Conservation (phyloP, 2,329 filamentous ascomycete genomes). For the Pseudocercospora ulei region DNA sequence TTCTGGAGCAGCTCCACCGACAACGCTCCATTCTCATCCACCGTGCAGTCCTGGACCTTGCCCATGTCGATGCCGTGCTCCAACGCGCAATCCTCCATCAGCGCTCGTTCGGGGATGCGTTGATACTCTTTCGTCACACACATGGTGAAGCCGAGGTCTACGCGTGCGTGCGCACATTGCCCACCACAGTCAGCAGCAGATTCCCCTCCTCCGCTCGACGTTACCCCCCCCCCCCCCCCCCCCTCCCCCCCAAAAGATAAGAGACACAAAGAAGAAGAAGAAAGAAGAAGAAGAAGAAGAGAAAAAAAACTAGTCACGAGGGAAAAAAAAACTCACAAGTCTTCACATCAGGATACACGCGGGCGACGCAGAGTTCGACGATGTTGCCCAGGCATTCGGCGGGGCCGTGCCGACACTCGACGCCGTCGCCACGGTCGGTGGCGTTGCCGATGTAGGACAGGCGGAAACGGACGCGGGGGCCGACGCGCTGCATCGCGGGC, state of each 20-base stretch:
- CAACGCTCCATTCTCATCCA: conserved; percentile 61
- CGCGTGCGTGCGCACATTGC: too few species aligned
- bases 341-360: conserved; percentile 75
- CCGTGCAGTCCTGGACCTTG: conserved; percentile 70
- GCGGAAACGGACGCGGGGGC: conserved; percentile 79
- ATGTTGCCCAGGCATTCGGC: conserved; percentile 90
- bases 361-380: conserved; percentile 78
- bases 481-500: conserved; percentile 72
- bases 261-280: neutral
- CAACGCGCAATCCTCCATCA: conserved; percentile 78
- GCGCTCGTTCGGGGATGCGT: conserved; percentile 64
- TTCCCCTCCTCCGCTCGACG: too few species aligned
- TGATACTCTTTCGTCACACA: conserved; percentile 70
- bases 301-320: neutral
- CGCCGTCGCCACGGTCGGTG: conserved; percentile 64
- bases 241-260: neutral
- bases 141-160: conserved; percentile 81
- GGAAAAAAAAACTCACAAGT: conserved; percentile 35
- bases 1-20: conserved; percentile 50
- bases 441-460: conserved; percentile 79
- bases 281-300: too few species aligned
- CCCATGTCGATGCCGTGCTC: conserved; percentile 83
- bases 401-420: conserved; percentile 81
- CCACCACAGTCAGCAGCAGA: conserved; percentile 2
- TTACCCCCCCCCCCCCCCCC: too few species aligned